Evolutionary conservation across 768 basidiomycete species (phyloP), one percentile per base, ranked within the genome.

Genomic region (Amanita muscaria): DNA sequence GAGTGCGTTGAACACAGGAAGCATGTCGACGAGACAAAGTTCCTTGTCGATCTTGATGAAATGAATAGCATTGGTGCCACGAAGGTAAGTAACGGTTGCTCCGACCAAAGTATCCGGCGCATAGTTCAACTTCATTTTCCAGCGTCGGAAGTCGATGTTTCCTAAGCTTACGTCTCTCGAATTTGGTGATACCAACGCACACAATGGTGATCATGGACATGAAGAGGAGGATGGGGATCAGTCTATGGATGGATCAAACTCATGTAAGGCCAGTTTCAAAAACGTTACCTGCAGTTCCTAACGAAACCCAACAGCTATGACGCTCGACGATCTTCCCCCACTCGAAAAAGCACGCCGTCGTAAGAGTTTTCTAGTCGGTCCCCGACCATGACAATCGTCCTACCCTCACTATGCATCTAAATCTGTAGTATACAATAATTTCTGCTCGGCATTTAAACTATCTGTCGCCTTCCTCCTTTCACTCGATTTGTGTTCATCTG

Each of bases 131-230:
- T 38, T 42, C 29, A 19, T 47, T 16, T 52, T 29, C 9, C n/a
- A 87, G 83, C 80, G 83, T 18, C 81, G 84, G 16, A 76, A 79
- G 39, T 84, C 87, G 3, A 78, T 83, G 71, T 60, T 87, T 35
- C 84, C 86, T 0, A 81, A 76, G 51, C 59, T 75, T 18, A 65
- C 81, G 52, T 63, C 69, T 14, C 65, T 63, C 1, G 50, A 57
- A 25, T 41, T 56, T 25, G 56, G 54, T 40, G 59, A 57, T 37
- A 48, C 39, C 22, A 44, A 50, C 36, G 38, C 58, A 11, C 56
- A 56, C 3, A 62, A 64, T 18, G 55, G 48, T 4, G 62, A 49
- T 14, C 45, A 33, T 12, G 48, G 60, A 8, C 51, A 50, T 5
- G 61, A 53, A 36, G 65, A 67, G n/a, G 61, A 53, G 8, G 69